Evolutionary conservation across 768 basidiomycete genomes (phyloP), one percentile per base, ranked within the genome.

Genomic region (Amanita exitialis): DNA sequence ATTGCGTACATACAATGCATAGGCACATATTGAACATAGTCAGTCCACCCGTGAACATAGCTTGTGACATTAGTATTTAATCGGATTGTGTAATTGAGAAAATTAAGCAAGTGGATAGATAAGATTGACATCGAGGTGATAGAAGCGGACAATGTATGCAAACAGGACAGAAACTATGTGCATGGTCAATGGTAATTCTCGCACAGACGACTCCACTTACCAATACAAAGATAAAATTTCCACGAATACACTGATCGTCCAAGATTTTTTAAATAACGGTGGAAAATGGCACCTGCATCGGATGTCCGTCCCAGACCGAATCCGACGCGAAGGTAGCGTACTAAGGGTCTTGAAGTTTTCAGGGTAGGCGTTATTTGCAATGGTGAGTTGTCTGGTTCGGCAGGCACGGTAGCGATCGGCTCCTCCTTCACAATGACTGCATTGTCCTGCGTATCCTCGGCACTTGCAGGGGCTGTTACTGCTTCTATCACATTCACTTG

Each of bases 211-310:
- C 16, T 25, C 27, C 27, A 36, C 50, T 51, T 36, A 51, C 50
- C 21, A 27, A 51, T 42, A 44, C 50, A 51, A 23, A 41, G 16
- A 35, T 44, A 51, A 16, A 51, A 51, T 30, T 51, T 51, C 50
- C 50, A 51, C 4, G 50, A 51, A 44, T 51, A 27, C 20, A 51
- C 36, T 34, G 34, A 32, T 35, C 27, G 39, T 32, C 42, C 25
- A 35, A 42, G 8, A 21, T 36, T 34, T 41, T 51, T 51, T 43
- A 51, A 16, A 36, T 44, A 44, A 18, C 34, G 39, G 15, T 44
- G 42, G 27, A 49, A 27, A 37, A 38, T 16, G 16, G 23, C 47
- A 18, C 47, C 27, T 28, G 37, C 47, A 20, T 49, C 36, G n/a
- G 47, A 37, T 37, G 21, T 18, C 23, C 18, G 35, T 13, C 16